Percentiles rank a stretch among this genome's conserved stretches.
phyloP scores from a whole-genome alignment of 495 filamentous ascomycete genomes.

The Penicillium nucicola region DNA sequence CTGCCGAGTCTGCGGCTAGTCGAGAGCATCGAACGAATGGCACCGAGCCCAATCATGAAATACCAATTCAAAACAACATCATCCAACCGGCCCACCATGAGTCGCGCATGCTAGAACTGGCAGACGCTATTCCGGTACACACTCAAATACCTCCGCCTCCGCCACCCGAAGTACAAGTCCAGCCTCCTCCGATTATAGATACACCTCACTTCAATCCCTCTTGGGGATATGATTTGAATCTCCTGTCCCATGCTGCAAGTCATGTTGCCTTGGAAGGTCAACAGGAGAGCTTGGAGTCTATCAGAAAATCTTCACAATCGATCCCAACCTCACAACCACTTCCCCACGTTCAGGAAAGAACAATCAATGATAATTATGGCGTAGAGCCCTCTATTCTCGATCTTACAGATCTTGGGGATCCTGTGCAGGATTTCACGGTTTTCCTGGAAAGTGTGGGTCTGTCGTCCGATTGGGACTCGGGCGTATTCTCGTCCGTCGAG shows the following conservation, averaged over 20 bases:
- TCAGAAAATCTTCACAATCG: constrained; percentile 38
- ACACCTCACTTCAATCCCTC: constrained; percentile 48
- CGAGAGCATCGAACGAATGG: constrained; percentile 39
- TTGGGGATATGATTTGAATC: constrained; percentile 50
- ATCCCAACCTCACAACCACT: constrained; percentile 32
- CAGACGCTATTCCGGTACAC: constrained; percentile 42
- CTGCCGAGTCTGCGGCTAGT: constrained; percentile 51
- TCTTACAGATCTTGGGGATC: constrained; percentile 45
- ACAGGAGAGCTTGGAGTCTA: constrained; percentile 42
- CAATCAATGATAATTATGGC: constrained; percentile 45
- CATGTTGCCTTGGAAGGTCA: constrained; percentile 49
- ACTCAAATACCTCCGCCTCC: constrained; percentile 34
- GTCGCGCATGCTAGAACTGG: constrained; percentile 47
- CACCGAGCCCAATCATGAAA: constrained; percentile 28
- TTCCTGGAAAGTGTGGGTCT: constrained; percentile 49
- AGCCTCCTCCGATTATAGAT: constrained; percentile 42
- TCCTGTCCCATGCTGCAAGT: constrained; percentile 48
- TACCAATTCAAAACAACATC: constrained; percentile 38
- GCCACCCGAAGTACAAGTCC: constrained; percentile 38
- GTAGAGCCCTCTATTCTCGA: constrained; percentile 47
- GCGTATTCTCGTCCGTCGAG: constrained; percentile 46
- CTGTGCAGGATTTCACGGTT: constrained; percentile 49
- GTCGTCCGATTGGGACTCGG: constrained; percentile 51
- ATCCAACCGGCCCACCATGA: constrained; percentile 41
- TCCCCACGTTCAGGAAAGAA: constrained; percentile 33